These are phyloP conservation scores for Chenopodium quinoa DNA, from an alignment of 148 eudicot genomes.

Conservation along the genomic window DNA sequence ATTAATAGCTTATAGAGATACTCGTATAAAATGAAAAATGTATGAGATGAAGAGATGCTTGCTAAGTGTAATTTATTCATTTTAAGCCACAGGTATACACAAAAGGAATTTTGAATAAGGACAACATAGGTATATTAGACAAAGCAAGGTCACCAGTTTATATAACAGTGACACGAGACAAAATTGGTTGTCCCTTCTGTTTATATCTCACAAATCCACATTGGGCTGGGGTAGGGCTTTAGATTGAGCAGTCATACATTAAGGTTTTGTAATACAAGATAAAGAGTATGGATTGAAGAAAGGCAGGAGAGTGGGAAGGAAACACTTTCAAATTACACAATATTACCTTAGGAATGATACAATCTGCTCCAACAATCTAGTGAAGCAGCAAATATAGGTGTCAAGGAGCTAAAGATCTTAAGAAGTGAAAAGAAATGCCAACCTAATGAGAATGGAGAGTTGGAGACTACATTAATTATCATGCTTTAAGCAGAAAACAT, in stretches of 20 bases:
- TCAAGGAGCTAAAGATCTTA: too few relatives aligned
- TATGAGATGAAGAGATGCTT: neutral
- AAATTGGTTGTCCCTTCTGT: too few relatives aligned
- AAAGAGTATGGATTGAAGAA: neutral
- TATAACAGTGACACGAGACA: too few relatives aligned
- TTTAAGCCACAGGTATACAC: constrained; percentile 1
- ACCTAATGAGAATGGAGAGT: too few relatives aligned
- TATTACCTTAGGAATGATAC: neutral
- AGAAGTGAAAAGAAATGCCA: too few relatives aligned
- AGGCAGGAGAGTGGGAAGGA: neutral
- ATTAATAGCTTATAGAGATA: neutral
- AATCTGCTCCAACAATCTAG: too few relatives aligned
- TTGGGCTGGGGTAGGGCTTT: neutral
- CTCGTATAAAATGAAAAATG: neutral
- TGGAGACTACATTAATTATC: too few relatives aligned
- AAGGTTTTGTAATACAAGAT: neutral
- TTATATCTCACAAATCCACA: too few relatives aligned
- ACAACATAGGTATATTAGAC: neutral
- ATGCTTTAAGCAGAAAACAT: too few relatives aligned
- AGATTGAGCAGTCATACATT: neutral
- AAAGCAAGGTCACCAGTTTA: neutral
- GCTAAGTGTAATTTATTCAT: neutral
- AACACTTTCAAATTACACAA: neutral
- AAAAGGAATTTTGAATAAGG: neutral
- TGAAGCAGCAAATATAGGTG: too few relatives aligned